Conservation (phyloP, 176 grass and related monocot genomes). For the Bolboschoenus planiculmis region DNA sequence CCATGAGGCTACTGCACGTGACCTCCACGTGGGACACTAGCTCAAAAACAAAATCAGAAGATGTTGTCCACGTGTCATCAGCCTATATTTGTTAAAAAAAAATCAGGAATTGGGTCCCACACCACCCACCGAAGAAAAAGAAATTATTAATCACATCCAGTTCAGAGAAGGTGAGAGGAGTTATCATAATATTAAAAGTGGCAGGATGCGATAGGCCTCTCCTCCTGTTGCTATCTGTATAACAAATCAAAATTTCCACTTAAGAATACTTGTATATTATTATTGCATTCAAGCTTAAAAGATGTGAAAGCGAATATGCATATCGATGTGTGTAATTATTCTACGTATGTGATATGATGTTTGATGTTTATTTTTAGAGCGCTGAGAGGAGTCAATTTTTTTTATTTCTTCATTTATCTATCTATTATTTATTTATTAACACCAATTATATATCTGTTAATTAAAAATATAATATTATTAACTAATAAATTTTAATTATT, state of each 20-base stretch:
- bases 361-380: no score
- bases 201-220: no score
- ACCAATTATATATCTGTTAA: no score
- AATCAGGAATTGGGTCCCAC: not conserved
- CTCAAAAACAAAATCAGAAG: not conserved
- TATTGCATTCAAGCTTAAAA: no score
- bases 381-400: no score
- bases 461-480: no score
- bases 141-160: not conserved
- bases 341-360: no score
- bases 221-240: not conserved
- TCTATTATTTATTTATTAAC: no score
- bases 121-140: not conserved
- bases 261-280: not conserved
- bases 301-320: no score
- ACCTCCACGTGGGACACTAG: constrained; percentile 18
- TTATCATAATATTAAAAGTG: not conserved
- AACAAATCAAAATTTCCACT: not conserved
- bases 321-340: no score
- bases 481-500: no score
- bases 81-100: not conserved
- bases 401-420: no score
- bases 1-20: not conserved
- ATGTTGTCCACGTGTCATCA: constrained; percentile 36
- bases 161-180: not conserved